A percentile compares a stretch with the other conserved stretches of the same genome.
Evolutionary conservation across 2,329 filamentous ascomycete species (phyloP).

Genomic region (Arthrobotrys iridis): DNA sequence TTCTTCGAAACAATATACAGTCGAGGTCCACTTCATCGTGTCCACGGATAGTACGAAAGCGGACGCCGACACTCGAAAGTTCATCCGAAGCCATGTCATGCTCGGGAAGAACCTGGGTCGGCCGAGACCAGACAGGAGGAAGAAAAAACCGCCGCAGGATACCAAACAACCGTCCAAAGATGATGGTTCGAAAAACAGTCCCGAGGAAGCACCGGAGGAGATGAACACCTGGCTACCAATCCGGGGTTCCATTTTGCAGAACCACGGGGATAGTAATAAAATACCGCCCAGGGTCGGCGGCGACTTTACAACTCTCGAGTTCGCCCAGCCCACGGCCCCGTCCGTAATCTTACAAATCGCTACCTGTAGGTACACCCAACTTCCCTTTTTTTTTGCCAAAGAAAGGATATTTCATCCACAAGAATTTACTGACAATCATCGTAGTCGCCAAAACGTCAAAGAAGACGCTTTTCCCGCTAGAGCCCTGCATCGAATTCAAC

Average conservation of each 20-base stretch:
- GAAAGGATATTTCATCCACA: not conserved
- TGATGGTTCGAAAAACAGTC: not conserved
- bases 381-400: not conserved
- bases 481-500: conserved; percentile 59
- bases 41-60: conserved; percentile 58
- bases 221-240: not conserved
- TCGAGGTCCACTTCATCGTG: conserved; percentile 59
- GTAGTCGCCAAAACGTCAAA: conserved; percentile 60
- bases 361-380: conserved; percentile 58
- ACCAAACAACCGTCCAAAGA: conserved; percentile 29
- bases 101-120: conserved; percentile 62
- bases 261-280: not conserved
- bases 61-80: conserved; percentile 59
- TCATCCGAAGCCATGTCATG: conserved; percentile 64
- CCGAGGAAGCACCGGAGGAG: not conserved
- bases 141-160: conserved; percentile 8
- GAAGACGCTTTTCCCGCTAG: conserved; percentile 60
- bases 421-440: not conserved
- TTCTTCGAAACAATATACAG: not conserved
- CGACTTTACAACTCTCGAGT: conserved; percentile 57
- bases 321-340: conserved; percentile 59
- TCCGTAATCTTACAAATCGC: conserved; percentile 57
- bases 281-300: conserved; percentile 49
- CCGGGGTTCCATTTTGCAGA: not conserved
- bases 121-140: conserved; percentile 48